phyloP scores from a whole-genome alignment of 1,284 basidiomycete genomes.

The Rugosomyces carneus region DNA sequence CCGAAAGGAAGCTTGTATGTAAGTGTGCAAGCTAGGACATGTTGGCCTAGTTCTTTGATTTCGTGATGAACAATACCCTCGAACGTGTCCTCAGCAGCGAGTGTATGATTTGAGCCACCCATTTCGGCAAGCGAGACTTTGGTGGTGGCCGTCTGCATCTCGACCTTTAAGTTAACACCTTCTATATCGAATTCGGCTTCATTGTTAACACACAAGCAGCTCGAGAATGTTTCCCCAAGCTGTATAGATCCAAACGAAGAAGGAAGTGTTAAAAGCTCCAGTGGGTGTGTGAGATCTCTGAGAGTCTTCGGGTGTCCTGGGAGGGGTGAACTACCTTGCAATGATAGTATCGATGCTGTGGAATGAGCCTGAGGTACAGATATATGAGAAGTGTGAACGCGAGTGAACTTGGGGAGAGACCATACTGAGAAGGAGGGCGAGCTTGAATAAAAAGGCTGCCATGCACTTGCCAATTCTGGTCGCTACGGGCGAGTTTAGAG shows the following conservation, averaged over 20 bases:
- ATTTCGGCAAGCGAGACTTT: constrained; percentile 60
- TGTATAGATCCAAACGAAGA: constrained; percentile 75
- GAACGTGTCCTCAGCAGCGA: constrained; percentile 51
- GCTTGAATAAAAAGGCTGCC: constrained; percentile 81
- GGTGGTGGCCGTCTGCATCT: constrained; percentile 71
- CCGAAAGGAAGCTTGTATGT: constrained; percentile 61
- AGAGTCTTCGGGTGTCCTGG: constrained; percentile 73
- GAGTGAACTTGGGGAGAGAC: constrained; percentile 5
- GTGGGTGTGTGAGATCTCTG: constrained; percentile 66
- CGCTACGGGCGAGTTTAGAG: constrained; percentile 40
- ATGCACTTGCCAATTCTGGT: constrained; percentile 65
- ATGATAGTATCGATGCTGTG: constrained; percentile 67
- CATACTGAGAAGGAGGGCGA: constrained; percentile 65
- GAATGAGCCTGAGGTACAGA: constrained; percentile 49
- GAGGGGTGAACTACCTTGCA: constrained; percentile 65
- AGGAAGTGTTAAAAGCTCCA: constrained; percentile 69
- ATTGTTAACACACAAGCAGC: constrained; percentile 74
- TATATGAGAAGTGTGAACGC: not conserved
- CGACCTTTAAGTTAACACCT: constrained; percentile 54
- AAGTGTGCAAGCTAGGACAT: constrained; percentile 73
- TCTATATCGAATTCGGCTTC: constrained; percentile 58
- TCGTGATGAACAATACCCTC: constrained; percentile 69
- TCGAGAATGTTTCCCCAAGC: constrained; percentile 76
- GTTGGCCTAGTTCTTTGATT: constrained; percentile 80
- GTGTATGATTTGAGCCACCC: constrained; percentile 42